phyloP scores from a whole-genome alignment of 805 yeast species.

The Lipomyces lipofer region DNA sequence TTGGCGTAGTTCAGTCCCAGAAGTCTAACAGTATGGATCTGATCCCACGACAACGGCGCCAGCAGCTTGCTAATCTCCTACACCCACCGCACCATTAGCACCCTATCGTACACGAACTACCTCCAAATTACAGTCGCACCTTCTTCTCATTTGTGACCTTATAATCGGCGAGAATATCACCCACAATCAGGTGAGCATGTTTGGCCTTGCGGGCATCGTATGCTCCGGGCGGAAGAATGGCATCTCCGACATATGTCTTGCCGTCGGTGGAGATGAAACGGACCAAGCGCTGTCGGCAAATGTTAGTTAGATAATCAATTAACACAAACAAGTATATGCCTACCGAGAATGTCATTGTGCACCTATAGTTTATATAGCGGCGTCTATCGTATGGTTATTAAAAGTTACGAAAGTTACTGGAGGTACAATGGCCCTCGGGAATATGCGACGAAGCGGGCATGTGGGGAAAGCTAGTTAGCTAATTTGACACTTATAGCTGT shows the following conservation, averaged over 20 bases:
- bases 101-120: not conserved
- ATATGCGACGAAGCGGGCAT: too few species aligned
- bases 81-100: conserved; percentile 1
- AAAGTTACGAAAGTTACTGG: conserved; percentile 30
- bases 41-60: conserved; percentile 45
- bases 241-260: conserved; percentile 50
- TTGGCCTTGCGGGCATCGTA: conserved; percentile 44
- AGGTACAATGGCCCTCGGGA: conserved; percentile 34
- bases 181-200: conserved; percentile 48
- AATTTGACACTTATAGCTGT: too few species aligned
- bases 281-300: conserved; percentile 47
- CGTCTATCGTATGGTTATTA: conserved; percentile 34
- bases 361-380: not conserved
- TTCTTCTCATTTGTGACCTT: conserved; percentile 43
- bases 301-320: not conserved
- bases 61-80: conserved; percentile 42
- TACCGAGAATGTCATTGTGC: conserved; percentile 23
- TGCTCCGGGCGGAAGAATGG: conserved; percentile 42
- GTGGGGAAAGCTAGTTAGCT: too few species aligned
- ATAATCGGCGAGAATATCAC: conserved; percentile 47
- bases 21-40: conserved; percentile 47
- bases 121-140: conserved; percentile 14
- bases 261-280: conserved; percentile 52
- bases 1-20: conserved; percentile 55
- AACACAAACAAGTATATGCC: too few species aligned